phyloP scores from a whole-genome alignment of 352 stramenopile genomes.

The Phytophthora sp. region DNA sequence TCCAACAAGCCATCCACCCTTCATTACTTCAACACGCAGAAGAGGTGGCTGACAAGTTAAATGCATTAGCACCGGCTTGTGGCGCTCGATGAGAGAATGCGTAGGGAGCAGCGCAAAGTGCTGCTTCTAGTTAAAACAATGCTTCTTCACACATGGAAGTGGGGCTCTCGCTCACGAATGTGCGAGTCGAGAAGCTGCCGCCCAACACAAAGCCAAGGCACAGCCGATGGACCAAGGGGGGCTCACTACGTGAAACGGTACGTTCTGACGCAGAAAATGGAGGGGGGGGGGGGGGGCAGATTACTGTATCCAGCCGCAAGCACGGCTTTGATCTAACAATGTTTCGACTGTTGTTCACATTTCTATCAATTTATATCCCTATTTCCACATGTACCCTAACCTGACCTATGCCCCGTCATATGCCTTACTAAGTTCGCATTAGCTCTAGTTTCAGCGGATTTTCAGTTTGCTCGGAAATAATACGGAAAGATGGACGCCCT shows the following conservation, averaged over 20 bases:
- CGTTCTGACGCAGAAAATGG: neutral
- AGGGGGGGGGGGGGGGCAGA: no score
- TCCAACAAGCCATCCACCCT: neutral
- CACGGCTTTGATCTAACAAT: no score
- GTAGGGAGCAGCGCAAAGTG: neutral
- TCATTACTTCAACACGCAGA: conserved; percentile 6
- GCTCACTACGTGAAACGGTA: neutral
- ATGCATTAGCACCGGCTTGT: conserved; percentile 10
- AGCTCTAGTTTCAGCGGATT: no score
- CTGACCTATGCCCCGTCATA: no score
- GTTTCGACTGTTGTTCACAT: no score
- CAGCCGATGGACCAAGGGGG: conserved; percentile 1
- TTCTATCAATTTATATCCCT: no score
- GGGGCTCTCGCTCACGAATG: neutral
- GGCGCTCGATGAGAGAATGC: conserved; percentile 1
- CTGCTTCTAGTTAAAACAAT: neutral
- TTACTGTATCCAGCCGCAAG: no score
- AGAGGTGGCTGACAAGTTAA: conserved; percentile 6
- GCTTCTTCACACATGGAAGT: neutral
- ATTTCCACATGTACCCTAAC: no score
- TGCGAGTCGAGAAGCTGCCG: neutral
- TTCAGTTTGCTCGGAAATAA: no score
- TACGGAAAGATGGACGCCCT: no score
- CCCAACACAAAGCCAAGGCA: neutral
- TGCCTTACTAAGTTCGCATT: no score